Evolutionary conservation across 2,329 filamentous ascomycete species (phyloP).

Genomic region (Hypoxylon sp.): DNA sequence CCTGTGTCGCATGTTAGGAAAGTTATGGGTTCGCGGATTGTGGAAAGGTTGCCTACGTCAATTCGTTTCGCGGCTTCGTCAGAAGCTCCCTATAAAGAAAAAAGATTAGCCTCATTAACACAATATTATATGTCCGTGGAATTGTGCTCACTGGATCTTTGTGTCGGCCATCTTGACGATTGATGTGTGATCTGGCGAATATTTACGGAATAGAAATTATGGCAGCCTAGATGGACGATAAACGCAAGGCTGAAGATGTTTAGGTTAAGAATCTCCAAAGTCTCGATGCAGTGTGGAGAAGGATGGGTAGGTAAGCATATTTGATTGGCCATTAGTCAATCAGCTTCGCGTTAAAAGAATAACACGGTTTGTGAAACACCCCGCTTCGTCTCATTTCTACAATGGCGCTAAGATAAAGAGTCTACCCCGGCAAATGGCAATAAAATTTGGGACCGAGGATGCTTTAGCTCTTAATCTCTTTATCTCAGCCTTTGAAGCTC

Average conservation of each 20-base stretch:
- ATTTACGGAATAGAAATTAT: constrained; percentile 17
- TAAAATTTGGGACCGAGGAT: constrained; percentile 34
- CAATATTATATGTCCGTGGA: not conserved
- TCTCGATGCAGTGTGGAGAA: constrained; percentile 9
- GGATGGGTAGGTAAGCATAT: constrained; percentile 4
- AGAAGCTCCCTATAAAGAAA: constrained; percentile 78
- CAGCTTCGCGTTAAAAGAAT: constrained; percentile 3
- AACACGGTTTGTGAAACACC: constrained; percentile 1
- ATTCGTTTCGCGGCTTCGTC: constrained; percentile 85
- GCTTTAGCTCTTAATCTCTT: constrained; percentile 1
- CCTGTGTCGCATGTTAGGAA: constrained; percentile 44
- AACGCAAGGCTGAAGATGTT: constrained; percentile 31
- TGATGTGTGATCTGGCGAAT: too few relatives aligned
- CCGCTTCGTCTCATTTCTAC: constrained; percentile 20
- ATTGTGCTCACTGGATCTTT: constrained; percentile 72
- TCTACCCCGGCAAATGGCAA: constrained; percentile 23
- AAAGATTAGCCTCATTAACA: constrained; percentile 43
- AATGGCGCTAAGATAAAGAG: too few relatives aligned
- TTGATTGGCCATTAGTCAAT: constrained; percentile 13
- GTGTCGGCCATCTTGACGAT: constrained; percentile 45
- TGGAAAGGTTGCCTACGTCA: constrained; percentile 74
- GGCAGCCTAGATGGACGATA: constrained; percentile 6
- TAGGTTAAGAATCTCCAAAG: constrained; percentile 18
- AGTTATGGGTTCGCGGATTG: constrained; percentile 10
- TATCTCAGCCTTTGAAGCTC: constrained; percentile 5